These are phyloP conservation scores for Sphagnum magellanicum DNA, from an alignment of 228 moss, liverwort and hornwort genomes.

Conservation along the genomic window DNA sequence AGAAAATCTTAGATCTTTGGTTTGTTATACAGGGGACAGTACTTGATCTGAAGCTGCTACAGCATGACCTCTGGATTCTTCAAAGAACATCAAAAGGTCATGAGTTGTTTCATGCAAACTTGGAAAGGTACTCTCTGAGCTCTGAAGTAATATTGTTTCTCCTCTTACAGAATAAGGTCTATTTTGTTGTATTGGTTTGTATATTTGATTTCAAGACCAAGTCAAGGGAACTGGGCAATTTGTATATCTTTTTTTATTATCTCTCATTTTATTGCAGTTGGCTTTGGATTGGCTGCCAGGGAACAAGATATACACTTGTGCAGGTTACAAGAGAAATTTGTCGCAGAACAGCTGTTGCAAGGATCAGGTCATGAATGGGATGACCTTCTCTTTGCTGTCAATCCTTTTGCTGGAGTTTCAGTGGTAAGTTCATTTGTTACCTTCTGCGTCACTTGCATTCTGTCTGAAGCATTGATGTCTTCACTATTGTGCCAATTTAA, in stretches of 20 bases:
- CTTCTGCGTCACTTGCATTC: background rate
- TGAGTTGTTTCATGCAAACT: conserved; percentile 55
- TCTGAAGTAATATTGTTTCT: conserved; percentile 3
- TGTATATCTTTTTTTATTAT: no score
- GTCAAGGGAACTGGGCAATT: no score
- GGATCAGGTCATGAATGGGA: conserved; percentile 68
- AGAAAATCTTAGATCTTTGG: background rate
- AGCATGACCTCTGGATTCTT: conserved; percentile 62
- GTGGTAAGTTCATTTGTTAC: conserved; percentile 19
- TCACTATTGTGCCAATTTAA: background rate
- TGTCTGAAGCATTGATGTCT: no score
- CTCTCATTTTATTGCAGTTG: background rate
- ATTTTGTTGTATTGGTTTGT: background rate
- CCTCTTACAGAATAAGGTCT: conserved; percentile 1
- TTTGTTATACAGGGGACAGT: conserved; percentile 51
- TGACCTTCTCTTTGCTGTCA: conserved; percentile 70
- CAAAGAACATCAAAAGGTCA: conserved; percentile 41
- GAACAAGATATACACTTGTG: conserved; percentile 48
- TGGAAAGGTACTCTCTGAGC: conserved; percentile 26
- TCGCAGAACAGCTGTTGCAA: conserved; percentile 82
- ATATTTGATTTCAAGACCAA: background rate
- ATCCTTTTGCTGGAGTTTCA: conserved; percentile 58
- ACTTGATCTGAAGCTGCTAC: conserved; percentile 61
- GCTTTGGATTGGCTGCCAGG: conserved; percentile 13
- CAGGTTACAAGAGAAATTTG: conserved; percentile 53